Conservation (phyloP, 495 filamentous ascomycete genomes). For the Astrothelium macrocarpum region DNA sequence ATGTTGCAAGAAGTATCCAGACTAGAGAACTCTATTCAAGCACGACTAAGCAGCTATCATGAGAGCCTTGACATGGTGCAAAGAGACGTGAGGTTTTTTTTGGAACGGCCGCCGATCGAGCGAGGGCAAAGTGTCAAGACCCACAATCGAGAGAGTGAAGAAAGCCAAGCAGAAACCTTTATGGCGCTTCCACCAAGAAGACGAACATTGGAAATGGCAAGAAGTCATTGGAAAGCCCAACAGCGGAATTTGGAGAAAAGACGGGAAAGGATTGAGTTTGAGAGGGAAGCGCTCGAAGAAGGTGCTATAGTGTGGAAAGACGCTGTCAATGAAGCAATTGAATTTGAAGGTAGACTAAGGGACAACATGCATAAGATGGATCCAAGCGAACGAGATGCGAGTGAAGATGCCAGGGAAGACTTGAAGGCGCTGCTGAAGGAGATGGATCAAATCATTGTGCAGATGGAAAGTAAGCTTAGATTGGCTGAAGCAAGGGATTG, state of each 20-base stretch:
- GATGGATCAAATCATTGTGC: conserved; percentile 46
- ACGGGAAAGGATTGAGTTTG: conserved; percentile 51
- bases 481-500: conserved; percentile 58
- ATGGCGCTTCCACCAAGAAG: conserved; percentile 54
- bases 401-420: conserved; percentile 23
- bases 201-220: conserved; percentile 67
- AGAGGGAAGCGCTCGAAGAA: conserved; percentile 71
- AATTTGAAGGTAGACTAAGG: conserved; percentile 58
- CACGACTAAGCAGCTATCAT: conserved; percentile 51
- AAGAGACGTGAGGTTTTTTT: conserved; percentile 41
- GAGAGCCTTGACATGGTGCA: conserved; percentile 46
- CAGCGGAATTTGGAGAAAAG: conserved; percentile 46
- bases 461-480: conserved; percentile 51
- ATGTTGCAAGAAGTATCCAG: conserved; percentile 52
- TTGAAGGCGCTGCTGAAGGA: conserved; percentile 41
- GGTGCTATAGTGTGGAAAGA: conserved; percentile 74
- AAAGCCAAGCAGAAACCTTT: conserved; percentile 18
- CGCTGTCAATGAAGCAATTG: conserved; percentile 49
- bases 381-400: background rate
- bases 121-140: background rate
- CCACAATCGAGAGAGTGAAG: conserved; percentile 22
- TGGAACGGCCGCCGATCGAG: conserved; percentile 38
- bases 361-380: conserved; percentile 39
- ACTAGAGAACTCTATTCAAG: conserved; percentile 52
- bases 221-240: conserved; percentile 65